phyloP scores from a whole-genome alignment of 805 yeast genomes.

The Saturnispora bothae region DNA sequence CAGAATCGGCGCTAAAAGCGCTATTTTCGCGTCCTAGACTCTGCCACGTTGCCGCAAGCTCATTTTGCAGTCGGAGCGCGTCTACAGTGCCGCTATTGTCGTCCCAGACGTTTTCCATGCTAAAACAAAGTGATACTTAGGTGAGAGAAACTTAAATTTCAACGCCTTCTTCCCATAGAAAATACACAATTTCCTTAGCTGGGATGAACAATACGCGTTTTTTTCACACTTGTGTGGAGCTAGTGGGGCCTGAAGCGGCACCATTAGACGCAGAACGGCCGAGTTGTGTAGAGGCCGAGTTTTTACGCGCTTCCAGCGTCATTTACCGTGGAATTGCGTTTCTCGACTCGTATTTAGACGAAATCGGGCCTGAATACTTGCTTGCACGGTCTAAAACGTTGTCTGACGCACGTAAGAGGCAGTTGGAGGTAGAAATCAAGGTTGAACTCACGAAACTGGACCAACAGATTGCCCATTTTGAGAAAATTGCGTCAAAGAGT shows the following conservation, averaged over 20 bases:
- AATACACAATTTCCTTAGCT: no score
- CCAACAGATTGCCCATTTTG: slow-evolving; percentile 16
- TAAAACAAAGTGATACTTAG: neutral
- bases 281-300: slow-evolving; percentile 2
- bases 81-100: slow-evolving; percentile 7
- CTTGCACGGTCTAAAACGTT: slow-evolving; percentile 20
- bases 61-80: slow-evolving; percentile 16
- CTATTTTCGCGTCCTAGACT: no score
- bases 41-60: slow-evolving; percentile 17
- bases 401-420: slow-evolving; percentile 20
- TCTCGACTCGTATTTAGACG: slow-evolving; percentile 13
- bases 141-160: neutral
- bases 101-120: slow-evolving; percentile 7
- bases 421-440: slow-evolving; percentile 21
- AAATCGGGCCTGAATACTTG: slow-evolving; percentile 28
- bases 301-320: neutral
- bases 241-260: neutral
- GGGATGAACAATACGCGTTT: slow-evolving; percentile 7
- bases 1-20: no score
- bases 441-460: slow-evolving; percentile 16
- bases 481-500: neutral
- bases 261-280: neutral
- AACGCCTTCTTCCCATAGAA: no score
- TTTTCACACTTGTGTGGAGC: slow-evolving; percentile 6
- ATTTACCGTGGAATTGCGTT: slow-evolving; percentile 5